Conservation (phyloP, 345 rosid genomes). For the Citrus inodora region DNA sequence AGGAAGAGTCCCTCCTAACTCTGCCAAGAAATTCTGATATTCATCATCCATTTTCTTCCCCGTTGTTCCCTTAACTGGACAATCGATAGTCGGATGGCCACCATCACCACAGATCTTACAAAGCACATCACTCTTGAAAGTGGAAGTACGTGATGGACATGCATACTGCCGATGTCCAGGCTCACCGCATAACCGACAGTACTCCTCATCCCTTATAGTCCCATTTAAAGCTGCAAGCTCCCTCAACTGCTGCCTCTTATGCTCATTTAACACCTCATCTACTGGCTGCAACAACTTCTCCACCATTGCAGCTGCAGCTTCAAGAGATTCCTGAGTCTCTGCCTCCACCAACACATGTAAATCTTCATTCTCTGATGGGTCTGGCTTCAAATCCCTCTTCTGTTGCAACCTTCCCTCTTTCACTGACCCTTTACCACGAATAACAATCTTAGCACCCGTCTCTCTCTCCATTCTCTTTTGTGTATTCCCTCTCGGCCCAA, state of each 20-base stretch:
- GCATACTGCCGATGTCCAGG: slow-evolving; percentile 91
- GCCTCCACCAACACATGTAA: slow-evolving; percentile 98
- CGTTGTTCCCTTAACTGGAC: slow-evolving; percentile 87
- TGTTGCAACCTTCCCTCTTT: slow-evolving; percentile 94
- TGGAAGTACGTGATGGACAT: slow-evolving; percentile 81
- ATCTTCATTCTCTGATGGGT: slow-evolving; percentile 92
- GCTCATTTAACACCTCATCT: slow-evolving; percentile 95
- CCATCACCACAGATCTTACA: slow-evolving; percentile 99
- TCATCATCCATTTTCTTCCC: slow-evolving; percentile 99
- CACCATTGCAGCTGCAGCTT: slow-evolving; percentile 96
- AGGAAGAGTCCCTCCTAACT: slow-evolving; percentile 86
- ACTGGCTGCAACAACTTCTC: slow-evolving; percentile 97
- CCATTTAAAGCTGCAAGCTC: slow-evolving; percentile 98
- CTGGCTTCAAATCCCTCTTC: slow-evolving; percentile 91
- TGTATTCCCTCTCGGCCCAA: slow-evolving; percentile 94
- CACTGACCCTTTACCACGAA: slow-evolving; percentile 92
- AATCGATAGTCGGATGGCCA: slow-evolving; percentile 98
- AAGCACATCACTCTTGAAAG: slow-evolving; percentile 96
- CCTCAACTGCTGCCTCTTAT: slow-evolving; percentile 96
- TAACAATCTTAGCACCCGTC: slow-evolving; percentile 93
- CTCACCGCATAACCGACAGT: slow-evolving; percentile 90
- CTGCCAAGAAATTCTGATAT: slow-evolving; percentile 93
- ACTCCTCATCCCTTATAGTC: slow-evolving; percentile 97
- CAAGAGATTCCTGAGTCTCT: slow-evolving; percentile 83
- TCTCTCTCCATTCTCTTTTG: slow-evolving; percentile 99